Evolutionary conservation across 495 filamentous ascomycete species (phyloP), one percentile per base, ranked within the genome.

Genomic region (Penicillium robsamsonii): DNA sequence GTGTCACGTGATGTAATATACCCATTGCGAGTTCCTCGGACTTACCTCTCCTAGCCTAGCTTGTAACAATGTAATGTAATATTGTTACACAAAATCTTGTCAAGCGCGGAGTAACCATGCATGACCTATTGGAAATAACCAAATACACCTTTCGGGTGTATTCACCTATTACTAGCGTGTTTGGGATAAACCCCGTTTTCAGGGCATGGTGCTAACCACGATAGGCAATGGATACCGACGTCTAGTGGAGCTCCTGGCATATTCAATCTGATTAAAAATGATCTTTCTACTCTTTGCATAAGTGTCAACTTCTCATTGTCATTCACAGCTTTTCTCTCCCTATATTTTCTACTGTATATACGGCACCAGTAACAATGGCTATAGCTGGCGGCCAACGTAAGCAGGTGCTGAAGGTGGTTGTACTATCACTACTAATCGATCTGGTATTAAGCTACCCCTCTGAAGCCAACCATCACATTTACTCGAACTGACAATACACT

Each of bases 391-490:
- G 70, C 50, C 70, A 77, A 68, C 83, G 91, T 56, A 97, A 90
- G 75, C 86, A 81, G 68, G 90, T 97, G 50, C 77, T 99, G 46
- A 86, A 81, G 64, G 90, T 97, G 46, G 72, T 85, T 51, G 88
- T 91, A 75, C 81, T 84, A 57, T 89, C 87, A 15, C 67, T 91
- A 31, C 73, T 90, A 4, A 74, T 91, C 24, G 88, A 90, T 72
- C 70, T 90, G 57, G 88, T 91, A 22, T 44, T 41, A 15, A 53
- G 15, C 11, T 37, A 24, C 13, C 45, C 15, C 37, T 25, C 24
- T 47, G 12, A 45, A 13, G 4, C 17, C 27, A 47, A 3, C 17
- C 24, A 17, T 38, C 33, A 12, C 54, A 22, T 20, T 29, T 38
- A 17, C 30, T 53, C 17, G 25, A 38, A 17, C 50, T 52, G 43